Evolutionary conservation across 352 stramenopile species (phyloP), one percentile per base, ranked within the genome.

Genomic region (Pythium guiyangense): DNA sequence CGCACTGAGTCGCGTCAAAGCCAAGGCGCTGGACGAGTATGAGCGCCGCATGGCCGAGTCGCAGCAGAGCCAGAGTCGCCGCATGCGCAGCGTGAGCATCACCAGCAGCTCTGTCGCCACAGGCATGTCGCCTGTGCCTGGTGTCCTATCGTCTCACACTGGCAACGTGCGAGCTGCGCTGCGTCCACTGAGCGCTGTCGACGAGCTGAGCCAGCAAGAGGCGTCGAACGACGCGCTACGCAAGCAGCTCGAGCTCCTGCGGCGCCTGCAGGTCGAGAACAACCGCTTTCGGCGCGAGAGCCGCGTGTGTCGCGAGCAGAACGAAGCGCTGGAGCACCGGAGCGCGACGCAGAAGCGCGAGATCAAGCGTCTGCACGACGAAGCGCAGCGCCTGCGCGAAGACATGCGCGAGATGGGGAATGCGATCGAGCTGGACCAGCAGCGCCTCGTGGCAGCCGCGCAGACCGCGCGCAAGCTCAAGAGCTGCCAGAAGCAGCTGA

Each of bases 241-340:
- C 10, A 83, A 83, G 42, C 80, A 90, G 37, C 60, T 88, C 25
- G 77, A 90, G 61, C 66, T 90, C 8, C 52, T 90, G n/a, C 71
- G 77, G 17, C 75, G 80, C 0, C 64, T 90, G 3, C 77, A 90
- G 52, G 55, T 86, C 8, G 80, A 90, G 44, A 90, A 90, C 62
- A 87, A 84, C 49, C 75, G 77, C 46, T 86, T 90, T 39, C 76
- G 77, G 12, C 70, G 76, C 37, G 80, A 90, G 39, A 62, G 63
- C 4, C 66, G 73, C 9, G 62, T 69, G 2, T 58, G 84, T 20
- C 62, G 74, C 17, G 77, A 83, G 26, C 67, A 76, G 40, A 78
- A 82, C 29, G 66, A 77, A 11, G 59, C 63, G 17, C 56, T 90
- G 0, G 67, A 77, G 45, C 73, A 84, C 53, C 68, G 71, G 15